phyloP scores from a whole-genome alignment of 179 eudicot species.

The Carnegiea gigantea region DNA sequence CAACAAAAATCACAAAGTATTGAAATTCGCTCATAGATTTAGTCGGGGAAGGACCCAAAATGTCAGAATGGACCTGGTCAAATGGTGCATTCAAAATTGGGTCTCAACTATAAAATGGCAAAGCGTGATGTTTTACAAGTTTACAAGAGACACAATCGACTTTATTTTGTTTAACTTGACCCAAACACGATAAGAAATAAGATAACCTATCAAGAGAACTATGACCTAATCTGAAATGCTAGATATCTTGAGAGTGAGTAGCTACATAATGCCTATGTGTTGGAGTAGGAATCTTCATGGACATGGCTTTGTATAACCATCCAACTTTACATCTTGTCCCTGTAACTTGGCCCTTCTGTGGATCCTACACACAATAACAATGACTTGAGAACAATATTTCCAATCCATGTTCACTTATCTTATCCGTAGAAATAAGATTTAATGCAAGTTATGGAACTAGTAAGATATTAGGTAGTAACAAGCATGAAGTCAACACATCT shows the following conservation, averaged over 20 bases:
- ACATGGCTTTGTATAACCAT: background rate
- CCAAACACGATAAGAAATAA: slow-evolving; percentile 12
- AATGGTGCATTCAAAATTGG: background rate
- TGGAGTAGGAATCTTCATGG: background rate
- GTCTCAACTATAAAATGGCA: background rate
- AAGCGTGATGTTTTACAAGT: background rate
- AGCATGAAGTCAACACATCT: too few relatives aligned
- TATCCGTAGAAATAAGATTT: too few relatives aligned
- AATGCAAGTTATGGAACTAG: too few relatives aligned
- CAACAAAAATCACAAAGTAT: slow-evolving; percentile 14
- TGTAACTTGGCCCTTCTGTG: background rate
- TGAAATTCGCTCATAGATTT: background rate
- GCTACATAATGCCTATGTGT: background rate
- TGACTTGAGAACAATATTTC: too few relatives aligned
- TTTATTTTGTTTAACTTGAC: background rate
- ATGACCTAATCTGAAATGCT: slow-evolving; percentile 10
- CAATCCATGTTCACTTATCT: too few relatives aligned
- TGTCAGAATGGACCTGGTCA: too few relatives aligned
- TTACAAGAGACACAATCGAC: background rate
- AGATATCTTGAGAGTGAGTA: background rate
- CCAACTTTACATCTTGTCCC: slow-evolving; percentile 6
- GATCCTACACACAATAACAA: background rate
- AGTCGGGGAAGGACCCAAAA: too few relatives aligned
- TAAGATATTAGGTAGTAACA: too few relatives aligned
- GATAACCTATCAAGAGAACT: background rate